Base-by-base conservation (phyloP, 768 basidiomycete genomes). In the Flagelloscypha sp. region DNA sequence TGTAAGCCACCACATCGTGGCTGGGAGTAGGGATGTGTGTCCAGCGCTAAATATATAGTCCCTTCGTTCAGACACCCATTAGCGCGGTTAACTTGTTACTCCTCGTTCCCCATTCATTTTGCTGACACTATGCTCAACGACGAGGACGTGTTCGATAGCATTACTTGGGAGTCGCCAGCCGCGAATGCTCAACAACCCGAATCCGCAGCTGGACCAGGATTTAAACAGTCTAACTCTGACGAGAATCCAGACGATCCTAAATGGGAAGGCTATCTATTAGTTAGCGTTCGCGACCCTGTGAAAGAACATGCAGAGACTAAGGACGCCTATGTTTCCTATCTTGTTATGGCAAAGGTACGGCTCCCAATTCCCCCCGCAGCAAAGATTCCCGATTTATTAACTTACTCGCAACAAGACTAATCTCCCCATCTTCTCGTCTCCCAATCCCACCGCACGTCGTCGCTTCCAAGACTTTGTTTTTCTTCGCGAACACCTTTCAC, bases 401-500 rank as follows among this genome's bases (percentile, higher is more conserved):
- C 41, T 18, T 35, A 46, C 21, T 36, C 35, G 10, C 36, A 27
- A 13, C 30, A 9, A 98, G 94, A 95, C 93, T 16, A 92, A 92
- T 54, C 68, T 97, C 16, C 74, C 84, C 1, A 84, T 83, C 55
- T 98, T 86, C 69, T 80, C 84, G 2, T 71, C 75, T 4, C 64
- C 69, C 5, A 84, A 66, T 41, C 84, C 87, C 1, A 77, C 79
- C 2, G 67, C 84, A 11, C 77, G 95, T 33, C 72, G 95, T 40
- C 79, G 95, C 21, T 99, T 94, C 61, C 88, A 93, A 50, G 95
- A 99, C 60, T 99, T 99, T 59, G 85, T 87, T 24, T 98, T 98
- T 54, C 66, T 99, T 30, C 70, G 87, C 40, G 80, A 94, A 30
- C 77, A 94, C 48, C 74, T 99, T 17, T 74, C 77, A 8, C 80